Base-by-base conservation (phyloP, 805 yeast genomes). In the Metschnikowia anglica region DNA sequence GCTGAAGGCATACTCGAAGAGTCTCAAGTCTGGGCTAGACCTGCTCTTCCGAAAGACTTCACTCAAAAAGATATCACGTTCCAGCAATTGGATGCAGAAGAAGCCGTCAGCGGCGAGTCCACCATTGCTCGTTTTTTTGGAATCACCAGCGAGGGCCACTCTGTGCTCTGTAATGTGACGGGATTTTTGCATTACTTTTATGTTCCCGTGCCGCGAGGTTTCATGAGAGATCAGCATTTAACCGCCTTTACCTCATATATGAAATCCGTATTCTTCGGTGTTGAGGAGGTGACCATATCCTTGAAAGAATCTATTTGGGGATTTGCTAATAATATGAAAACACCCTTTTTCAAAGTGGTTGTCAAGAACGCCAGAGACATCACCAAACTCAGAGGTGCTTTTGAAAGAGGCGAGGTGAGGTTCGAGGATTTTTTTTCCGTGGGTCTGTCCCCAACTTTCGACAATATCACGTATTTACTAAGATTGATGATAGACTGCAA, bases 21-120 rank as follows among this genome's bases (percentile, higher is more conserved):
- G 43, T 64, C 60, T 28, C 76, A 71, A 41, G 41, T 35, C 11
- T 71, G 76, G 70, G 72, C 76, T 47, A 74, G 91, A 49, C 85
- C 93, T 0, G 70, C 75, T 0, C 54, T 80, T 5, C 78, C 84
- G 2, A 30, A 41, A 1, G 68, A 75, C 41, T 74, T 83, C 2
- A 53, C 56, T 1, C 60, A 61, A 1, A 58, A 61, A 29, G 89
- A 84, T 54, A 72, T 85, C 20, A 72, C 76, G 1, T 90, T 90
- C 61, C 98, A 93, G 63, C 99, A 93, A 58, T 70, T 93, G 54
- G 99, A 93, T 62, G 96, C 95, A 1, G 98, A 93, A 56, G 99
- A 93, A 56, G 77, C 86, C 2, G 59, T 66, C 21, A 60, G 77
- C 7, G 77, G 78, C 27, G 81, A 79, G 12, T 70, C 76, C 19